These are phyloP conservation scores for Vickermania ingenoplastis DNA, from an alignment of 208 protist genomes.

Conservation along the genomic window DNA sequence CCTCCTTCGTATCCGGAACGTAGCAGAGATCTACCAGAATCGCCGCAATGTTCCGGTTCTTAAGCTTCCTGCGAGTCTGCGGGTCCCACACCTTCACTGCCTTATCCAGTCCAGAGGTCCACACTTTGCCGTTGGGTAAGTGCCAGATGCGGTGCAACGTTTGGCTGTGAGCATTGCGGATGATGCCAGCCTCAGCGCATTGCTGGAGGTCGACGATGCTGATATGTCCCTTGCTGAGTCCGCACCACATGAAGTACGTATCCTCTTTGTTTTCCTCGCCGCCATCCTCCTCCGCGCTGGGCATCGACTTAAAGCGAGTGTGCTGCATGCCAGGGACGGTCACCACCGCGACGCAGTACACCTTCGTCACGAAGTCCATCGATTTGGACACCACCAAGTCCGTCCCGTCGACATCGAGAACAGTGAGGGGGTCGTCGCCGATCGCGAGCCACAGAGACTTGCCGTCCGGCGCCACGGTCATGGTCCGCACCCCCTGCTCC, in stretches of 20 bases:
- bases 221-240: constrained; percentile 57
- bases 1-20: constrained; percentile 33
- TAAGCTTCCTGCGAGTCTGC: constrained; percentile 54
- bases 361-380: constrained; percentile 56
- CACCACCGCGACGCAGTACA: constrained; percentile 78
- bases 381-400: constrained; percentile 37
- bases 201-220: constrained; percentile 54
- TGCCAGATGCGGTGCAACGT: constrained; percentile 69
- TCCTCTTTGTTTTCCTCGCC: constrained; percentile 8
- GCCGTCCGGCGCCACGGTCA: constrained; percentile 59
- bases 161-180: constrained; percentile 59
- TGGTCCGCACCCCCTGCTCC: constrained; percentile 29
- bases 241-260: constrained; percentile 65
- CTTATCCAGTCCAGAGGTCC: constrained; percentile 78
- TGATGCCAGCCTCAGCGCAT: constrained; percentile 31
- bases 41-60: constrained; percentile 77
- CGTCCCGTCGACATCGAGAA: constrained; percentile 46
- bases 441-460: constrained; percentile 53
- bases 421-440: constrained; percentile 62
- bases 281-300: neutral
- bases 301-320: constrained; percentile 45
- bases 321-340: constrained; percentile 35
- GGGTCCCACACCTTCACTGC: constrained; percentile 79
- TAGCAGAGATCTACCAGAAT: constrained; percentile 65
- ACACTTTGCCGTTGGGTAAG: constrained; percentile 63